Conservation (phyloP, 345 rosid species). For the Boechera divaricarpa region DNA sequence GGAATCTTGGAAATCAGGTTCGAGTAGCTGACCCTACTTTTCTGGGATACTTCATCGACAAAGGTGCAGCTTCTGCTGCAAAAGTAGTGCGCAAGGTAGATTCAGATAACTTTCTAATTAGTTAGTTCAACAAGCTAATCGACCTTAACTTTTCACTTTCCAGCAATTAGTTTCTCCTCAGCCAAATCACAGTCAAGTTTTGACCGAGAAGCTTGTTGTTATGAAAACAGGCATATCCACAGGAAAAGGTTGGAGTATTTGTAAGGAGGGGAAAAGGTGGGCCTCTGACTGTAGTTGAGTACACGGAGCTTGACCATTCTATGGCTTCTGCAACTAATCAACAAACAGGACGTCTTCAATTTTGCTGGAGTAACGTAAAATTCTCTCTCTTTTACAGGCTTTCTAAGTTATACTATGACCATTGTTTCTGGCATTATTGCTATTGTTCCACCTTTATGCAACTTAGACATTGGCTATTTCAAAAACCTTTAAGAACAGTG, state of each 20-base stretch:
- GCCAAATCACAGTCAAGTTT: conserved; percentile 5
- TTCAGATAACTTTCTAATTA: neutral
- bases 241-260: conserved; percentile 98
- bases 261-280: conserved; percentile 98
- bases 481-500: neutral
- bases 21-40: conserved; percentile 98
- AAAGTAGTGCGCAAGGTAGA: conserved; percentile 97
- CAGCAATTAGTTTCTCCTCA: neutral
- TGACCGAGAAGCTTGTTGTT: conserved; percentile 19
- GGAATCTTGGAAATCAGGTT: conserved; percentile 65
- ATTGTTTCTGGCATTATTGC: neutral
- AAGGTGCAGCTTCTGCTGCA: conserved; percentile 92
- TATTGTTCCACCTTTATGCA: conserved; percentile 13
- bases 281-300: conserved; percentile 94
- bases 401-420: neutral
- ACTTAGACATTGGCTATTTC: neutral
- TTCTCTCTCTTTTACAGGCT: conserved; percentile 8
- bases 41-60: conserved; percentile 94
- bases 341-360: conserved; percentile 93
- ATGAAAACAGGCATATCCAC: conserved; percentile 81
- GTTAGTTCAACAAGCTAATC: neutral
- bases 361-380: conserved; percentile 97
- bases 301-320: conserved; percentile 85
- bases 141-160: neutral
- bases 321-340: conserved; percentile 92